These are phyloP conservation scores for Bryoerythrophyllum caledonicum DNA, from an alignment of 225 moss, liverwort and hornwort genomes.

Conservation along the genomic window DNA sequence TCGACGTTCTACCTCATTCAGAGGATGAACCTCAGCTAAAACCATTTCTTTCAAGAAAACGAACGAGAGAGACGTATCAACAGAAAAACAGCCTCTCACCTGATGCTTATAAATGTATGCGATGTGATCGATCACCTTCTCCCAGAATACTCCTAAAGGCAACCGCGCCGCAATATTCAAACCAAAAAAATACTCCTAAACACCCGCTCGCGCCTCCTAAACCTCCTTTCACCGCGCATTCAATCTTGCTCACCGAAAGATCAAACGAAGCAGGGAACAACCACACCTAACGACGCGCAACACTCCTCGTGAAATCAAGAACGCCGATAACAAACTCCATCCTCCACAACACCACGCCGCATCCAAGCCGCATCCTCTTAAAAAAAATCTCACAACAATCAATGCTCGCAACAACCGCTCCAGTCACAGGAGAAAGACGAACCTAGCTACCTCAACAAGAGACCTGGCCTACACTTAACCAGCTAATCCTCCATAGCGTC, in stretches of 20 bases:
- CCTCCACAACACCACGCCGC: conserved; percentile 12
- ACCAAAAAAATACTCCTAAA: background rate
- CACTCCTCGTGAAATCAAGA: background rate
- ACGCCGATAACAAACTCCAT: conserved; percentile 11
- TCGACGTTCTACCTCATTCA: background rate
- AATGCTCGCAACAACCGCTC: background rate
- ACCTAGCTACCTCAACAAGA: conserved; percentile 1
- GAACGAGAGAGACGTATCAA: background rate
- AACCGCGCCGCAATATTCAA: background rate
- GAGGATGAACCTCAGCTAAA: too few relatives aligned
- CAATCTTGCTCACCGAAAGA: background rate
- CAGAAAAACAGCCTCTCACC: conserved; percentile 17
- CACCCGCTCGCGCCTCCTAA: background rate
- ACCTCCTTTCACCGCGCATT: conserved; percentile 2
- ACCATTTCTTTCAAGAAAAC: conserved; percentile 1
- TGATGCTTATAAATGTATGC: background rate
- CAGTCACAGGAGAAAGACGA: conserved; percentile 17
- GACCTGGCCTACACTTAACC: background rate
- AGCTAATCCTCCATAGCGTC: background rate
- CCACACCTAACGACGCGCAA: background rate
- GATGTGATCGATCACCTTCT: background rate
- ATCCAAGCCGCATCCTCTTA: too few relatives aligned
- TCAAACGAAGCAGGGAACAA: too few relatives aligned
- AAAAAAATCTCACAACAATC: background rate
- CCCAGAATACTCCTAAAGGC: background rate